Evolutionary conservation across 345 rosid species (phyloP), one percentile per base, ranked within the genome.

Genomic region (Melastoma malabathricum): DNA sequence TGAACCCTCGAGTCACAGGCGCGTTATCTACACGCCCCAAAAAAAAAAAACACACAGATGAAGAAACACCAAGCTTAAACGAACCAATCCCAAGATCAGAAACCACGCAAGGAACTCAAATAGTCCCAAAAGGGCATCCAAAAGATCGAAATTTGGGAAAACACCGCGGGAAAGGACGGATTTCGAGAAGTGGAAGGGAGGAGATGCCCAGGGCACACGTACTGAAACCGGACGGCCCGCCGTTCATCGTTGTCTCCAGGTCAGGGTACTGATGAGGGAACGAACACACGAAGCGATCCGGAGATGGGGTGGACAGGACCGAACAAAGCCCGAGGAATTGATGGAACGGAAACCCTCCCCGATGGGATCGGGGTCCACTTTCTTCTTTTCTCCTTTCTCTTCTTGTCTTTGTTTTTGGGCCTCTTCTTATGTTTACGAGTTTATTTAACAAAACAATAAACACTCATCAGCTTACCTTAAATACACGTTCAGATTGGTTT

Each of bases 141-240:
- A 10, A 10, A 13, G n/a, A 13, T 13, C n/a, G 12, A 49, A 51
- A 46, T 23, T 47, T 20, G n/a, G 15, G 43, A 16, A 44, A 46
- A 43, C 39, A 45, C 20, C 19, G 43, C n/a, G 46, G 17, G 34
- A 18, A 38, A 10, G 44, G 54, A 12, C 58, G 8, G 34, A 18
- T 13, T 10, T 22, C 8, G n/a, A n/a, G n/a, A 25, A 46, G 15
- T 18, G 38, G n/a, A 17, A 48, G 16, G 15, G 44, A 13, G 29
- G 6, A n/a, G 27, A 34, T 46, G 50, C 58, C 44, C 1, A 54
- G 15, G 19, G 43, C n/a, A 44, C 49, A 71, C 94, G 56, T 60
- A 90, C 98, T 80, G 76, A 90, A 90, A 57, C 98, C 98, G 45
- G 98, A 90, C 13, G 95, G 96, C 64, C 98, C 98, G 75, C 94